Percentiles rank a stretch among this genome's conserved stretches.
phyloP scores from a whole-genome alignment of 305 asterid species.

The Fraxinus sp. region DNA sequence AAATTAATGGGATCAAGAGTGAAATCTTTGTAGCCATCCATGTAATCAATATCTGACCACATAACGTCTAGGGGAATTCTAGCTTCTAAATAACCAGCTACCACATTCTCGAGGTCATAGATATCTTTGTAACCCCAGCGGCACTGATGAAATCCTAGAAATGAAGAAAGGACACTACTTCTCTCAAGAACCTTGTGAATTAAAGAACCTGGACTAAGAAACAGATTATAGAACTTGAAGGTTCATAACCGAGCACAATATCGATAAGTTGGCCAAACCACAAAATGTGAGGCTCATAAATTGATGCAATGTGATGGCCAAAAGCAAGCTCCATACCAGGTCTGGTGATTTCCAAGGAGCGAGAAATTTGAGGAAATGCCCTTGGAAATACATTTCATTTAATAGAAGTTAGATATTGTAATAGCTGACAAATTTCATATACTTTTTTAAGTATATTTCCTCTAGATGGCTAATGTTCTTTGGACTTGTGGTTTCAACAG shows the following conservation, averaged over 20 bases:
- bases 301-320: background rate
- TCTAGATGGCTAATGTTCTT: background rate
- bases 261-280: background rate
- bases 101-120: conserved; percentile 61
- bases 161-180: background rate
- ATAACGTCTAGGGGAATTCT: conserved; percentile 78
- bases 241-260: background rate
- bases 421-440: background rate
- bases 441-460: background rate
- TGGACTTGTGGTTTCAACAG: background rate
- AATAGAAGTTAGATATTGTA: background rate
- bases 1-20: conserved; percentile 82
- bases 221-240: background rate
- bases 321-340: background rate
- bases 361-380: background rate
- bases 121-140: conserved; percentile 70
- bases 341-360: background rate
- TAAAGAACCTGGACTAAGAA: background rate
- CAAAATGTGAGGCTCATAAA: background rate
- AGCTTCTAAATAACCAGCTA: conserved; percentile 62
- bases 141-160: conserved; percentile 91
- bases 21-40: conserved; percentile 88
- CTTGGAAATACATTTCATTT: background rate
- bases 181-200: background rate
- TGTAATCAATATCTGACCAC: conserved; percentile 96